Evolutionary conservation across 768 basidiomycete species (phyloP), one percentile per base, ranked within the genome.

Genomic region (Hygrocybe coccinea): DNA sequence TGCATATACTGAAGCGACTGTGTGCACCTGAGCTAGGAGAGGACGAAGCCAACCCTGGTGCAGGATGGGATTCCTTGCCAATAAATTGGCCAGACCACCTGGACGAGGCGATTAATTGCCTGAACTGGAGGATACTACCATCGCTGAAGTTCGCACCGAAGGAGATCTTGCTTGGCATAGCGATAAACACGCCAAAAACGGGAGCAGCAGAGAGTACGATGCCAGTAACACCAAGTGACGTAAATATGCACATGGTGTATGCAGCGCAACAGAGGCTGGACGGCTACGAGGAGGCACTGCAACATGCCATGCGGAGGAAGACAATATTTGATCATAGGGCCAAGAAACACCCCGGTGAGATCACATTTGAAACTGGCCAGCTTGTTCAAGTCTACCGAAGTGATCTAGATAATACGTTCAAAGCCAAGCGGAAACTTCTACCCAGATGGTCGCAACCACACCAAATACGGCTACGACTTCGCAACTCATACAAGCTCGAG

Each of bases 11-110:
- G 1, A 60, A 62, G 17, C 41, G 65, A 0, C 51, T 76, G 5
- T 75, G 74, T 37, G 65, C 67, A 8, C 75, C 74, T 1, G 62
- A 65, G 1, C 33, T 72, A 0, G 64, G 67, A 0, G 67, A 70
- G 29, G 66, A 71, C 17, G 24, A 21, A 6, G 52, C 21, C 52
- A 54, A 65, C 24, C 35, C 56, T 22, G 29, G 29, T 29, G 21
- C 22, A 17, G 44, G 22, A 22, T 22, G 17, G 44, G 21, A 22
- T 5, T 19, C n/a, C 15, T 24, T 74, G 4, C 71, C 65, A 8
- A 29, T 35, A 6, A 56, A 48, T 1, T 76, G 74, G 75, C 44
- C 44, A 8, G 44, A 46, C 44, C 44, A 22, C 21, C 65, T 71
- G 8, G 55, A 62, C 3, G 41, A 50, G 1, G 72, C 72, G 0